Base-by-base conservation (phyloP, 2,329 filamentous ascomycete genomes). In the Sporothrix protearum region DNA sequence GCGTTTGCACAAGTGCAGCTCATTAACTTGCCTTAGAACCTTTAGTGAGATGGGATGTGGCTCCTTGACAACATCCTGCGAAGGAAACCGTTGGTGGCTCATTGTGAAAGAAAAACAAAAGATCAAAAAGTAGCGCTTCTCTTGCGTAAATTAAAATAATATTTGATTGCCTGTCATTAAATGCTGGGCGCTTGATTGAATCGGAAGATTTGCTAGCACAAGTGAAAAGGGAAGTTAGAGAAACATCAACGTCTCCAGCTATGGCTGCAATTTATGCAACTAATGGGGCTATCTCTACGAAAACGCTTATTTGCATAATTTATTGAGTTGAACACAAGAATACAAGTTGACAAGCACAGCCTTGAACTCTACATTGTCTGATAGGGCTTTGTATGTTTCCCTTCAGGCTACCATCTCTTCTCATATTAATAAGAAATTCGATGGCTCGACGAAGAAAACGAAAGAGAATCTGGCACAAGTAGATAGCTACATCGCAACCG, bases 31-130 rank as follows among this genome's bases (percentile, higher is more conserved):
- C 90, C 90, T 83, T 49, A 92, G 83, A 67, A 92, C 92, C 83
- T 94, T 95, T 69, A 94, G 83, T 68, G 91, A 94, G 61, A 94
- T 88, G 25, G 90, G 88, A 80, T 94, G 92, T 49, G 92, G 91
- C 81, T 94, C 92, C 80, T 93, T 93, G 73, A 86, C 80, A 2
- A 84, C 82, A 73, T 88, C 87, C 71, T 86, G 83, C 16, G 86
- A 87, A 8, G 85, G 82, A 75, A 86, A 87, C 75, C 85, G 80
- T 78, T 88, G 86, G 76, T 89, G 86, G 79, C 85, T 87, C 86
- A 88, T 88, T 10, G 73, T 72, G 59, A 33, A 3, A n/a, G n/a
- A n/a, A n/a, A n/a, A n/a, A n/a, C n/a, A n/a, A n/a, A n/a, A n/a
- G n/a, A n/a, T n/a, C n/a, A n/a, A n/a, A n/a, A n/a, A n/a, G n/a